A percentile compares a stretch with the other conserved stretches of the same genome.
These are phyloP conservation scores for Alternaria longipes DNA, from an alignment of 2,329 filamentous ascomycete genomes.

Conservation along the genomic window DNA sequence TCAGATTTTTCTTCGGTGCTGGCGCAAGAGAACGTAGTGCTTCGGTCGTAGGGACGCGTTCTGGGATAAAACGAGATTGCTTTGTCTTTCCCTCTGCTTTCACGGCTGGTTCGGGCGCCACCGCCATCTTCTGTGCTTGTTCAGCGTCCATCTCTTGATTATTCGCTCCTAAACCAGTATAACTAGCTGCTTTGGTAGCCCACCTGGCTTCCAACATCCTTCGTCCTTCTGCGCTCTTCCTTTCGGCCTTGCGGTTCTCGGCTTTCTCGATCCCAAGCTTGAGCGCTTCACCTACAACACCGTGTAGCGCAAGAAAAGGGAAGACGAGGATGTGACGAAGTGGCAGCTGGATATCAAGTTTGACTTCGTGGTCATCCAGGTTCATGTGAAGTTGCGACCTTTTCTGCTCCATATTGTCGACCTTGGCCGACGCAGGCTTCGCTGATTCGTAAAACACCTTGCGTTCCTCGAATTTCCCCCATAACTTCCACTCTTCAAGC, in stretches of 20 bases:
- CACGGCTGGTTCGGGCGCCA: not conserved
- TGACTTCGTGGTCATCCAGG: conserved; percentile 13
- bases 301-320: conserved; percentile 32
- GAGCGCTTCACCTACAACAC: conserved; percentile 24
- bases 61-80: not conserved
- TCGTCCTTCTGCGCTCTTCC: not conserved
- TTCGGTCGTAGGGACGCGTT: not conserved
- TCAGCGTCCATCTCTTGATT: not conserved
- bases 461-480: conserved; percentile 18
- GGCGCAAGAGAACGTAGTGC: conserved; percentile 1
- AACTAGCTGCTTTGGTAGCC: not conserved
- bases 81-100: not conserved
- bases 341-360: conserved; percentile 13
- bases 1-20: not conserved
- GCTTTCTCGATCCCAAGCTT: conserved; percentile 33
- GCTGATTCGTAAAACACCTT: conserved; percentile 6
- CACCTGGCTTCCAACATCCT: not conserved
- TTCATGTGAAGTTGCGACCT: conserved; percentile 21
- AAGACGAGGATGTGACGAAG: conserved; percentile 31
- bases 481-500: conserved; percentile 31
- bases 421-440: not conserved
- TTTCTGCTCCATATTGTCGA: not conserved
- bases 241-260: conserved; percentile 5
- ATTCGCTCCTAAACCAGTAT: not conserved
- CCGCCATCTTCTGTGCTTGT: not conserved